phyloP scores from a whole-genome alignment of 2,329 filamentous ascomycete genomes.

The Fusarium tupiense region DNA sequence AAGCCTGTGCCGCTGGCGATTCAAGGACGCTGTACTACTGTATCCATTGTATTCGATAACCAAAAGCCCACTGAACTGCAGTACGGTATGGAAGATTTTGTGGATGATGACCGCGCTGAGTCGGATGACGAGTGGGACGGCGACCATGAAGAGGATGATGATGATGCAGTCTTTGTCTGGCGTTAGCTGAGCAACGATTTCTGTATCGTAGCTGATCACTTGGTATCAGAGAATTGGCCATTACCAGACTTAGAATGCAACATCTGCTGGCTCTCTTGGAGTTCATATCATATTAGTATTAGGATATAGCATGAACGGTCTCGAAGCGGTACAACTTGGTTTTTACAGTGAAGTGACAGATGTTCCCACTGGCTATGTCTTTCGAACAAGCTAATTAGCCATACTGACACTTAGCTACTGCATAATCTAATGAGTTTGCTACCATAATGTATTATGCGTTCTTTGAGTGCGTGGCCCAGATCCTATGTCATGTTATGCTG shows the following conservation, averaged over 20 bases:
- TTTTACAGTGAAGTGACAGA: neutral
- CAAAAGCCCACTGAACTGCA: slow-evolving; percentile 75
- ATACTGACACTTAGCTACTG: neutral
- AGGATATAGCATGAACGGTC: neutral
- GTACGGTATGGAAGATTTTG: slow-evolving; percentile 77
- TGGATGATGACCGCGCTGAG: slow-evolving; percentile 66
- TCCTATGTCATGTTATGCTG: neutral
- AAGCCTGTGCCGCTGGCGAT: slow-evolving; percentile 62
- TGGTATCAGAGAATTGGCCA: neutral
- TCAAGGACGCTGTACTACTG: slow-evolving; percentile 76
- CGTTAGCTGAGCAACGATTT: slow-evolving; percentile 12
- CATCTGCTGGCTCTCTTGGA: neutral
- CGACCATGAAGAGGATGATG: slow-evolving; percentile 62
- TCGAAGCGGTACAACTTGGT: neutral
- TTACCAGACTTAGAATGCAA: neutral
- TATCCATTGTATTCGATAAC: slow-evolving; percentile 80
- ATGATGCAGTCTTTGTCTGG: slow-evolving; percentile 47
- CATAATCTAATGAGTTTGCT: neutral
- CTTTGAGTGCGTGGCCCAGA: neutral
- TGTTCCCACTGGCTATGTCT: neutral
- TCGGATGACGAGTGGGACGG: slow-evolving; percentile 68
- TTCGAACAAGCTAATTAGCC: neutral
- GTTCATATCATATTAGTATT: neutral
- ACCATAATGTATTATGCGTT: neutral
- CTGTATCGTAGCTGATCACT: neutral